Conservation (phyloP, 2,329 filamentous ascomycete genomes). For the Fonsecaea nubica region DNA sequence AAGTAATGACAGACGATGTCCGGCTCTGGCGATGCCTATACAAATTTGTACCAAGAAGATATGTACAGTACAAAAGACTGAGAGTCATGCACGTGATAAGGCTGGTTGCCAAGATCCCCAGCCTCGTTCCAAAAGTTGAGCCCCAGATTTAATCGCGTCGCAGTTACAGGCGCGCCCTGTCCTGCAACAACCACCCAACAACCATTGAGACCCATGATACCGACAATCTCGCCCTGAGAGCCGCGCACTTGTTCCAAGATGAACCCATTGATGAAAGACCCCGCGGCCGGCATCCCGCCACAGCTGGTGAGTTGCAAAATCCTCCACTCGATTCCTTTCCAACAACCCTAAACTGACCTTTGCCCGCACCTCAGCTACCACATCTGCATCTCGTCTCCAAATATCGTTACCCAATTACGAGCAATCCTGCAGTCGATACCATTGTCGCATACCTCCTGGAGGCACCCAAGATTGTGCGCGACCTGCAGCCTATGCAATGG, state of each 20-base stretch:
- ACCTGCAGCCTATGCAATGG: constrained; percentile 88
- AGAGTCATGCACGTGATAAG: not conserved
- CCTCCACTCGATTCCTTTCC: not conserved
- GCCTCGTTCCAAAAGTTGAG: not conserved
- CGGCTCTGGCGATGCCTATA: not conserved
- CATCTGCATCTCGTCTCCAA: constrained; percentile 91
- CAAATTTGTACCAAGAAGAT: not conserved
- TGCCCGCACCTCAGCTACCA: constrained; percentile 64
- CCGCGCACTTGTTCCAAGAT: constrained; percentile 14
- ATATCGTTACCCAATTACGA: constrained; percentile 77
- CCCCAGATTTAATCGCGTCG: not conserved
- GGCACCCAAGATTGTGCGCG: constrained; percentile 83
- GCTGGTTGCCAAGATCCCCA: not conserved
- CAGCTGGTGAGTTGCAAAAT: constrained; percentile 48
- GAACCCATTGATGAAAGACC: constrained; percentile 49
- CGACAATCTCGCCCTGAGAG: not conserved
- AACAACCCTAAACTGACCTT: constrained; percentile 13
- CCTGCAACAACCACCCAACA: not conserved
- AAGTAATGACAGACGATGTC: not conserved
- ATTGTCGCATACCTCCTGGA: constrained; percentile 83
- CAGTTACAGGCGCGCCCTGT: not conserved
- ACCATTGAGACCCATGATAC: not conserved
- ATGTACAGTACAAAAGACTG: not conserved
- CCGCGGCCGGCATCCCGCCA: constrained; percentile 55
- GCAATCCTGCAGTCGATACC: constrained; percentile 73